Base-by-base conservation (phyloP, 2,329 filamentous ascomycete genomes). In the Onygenales sp. region DNA sequence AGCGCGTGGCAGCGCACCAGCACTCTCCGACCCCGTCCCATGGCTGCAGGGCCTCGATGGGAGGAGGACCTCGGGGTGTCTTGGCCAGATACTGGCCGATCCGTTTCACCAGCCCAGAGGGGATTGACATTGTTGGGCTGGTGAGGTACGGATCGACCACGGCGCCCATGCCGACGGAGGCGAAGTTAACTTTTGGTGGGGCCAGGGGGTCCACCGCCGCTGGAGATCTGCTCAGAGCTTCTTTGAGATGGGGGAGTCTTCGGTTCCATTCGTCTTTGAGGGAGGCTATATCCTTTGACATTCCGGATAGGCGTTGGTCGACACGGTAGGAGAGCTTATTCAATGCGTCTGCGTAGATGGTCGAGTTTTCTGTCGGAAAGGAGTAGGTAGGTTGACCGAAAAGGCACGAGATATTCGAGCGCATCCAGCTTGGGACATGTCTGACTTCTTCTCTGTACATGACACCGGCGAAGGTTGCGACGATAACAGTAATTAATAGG, bases 11-110 rank as follows among this genome's bases (percentile, higher is more conserved):
- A 4, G 85, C 83, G 67, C 92, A 97, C 87, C 89, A 97, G 69
- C 89, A 94, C 57, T 97, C 87, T 17, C 87, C 88, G 36, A 85
- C 79, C 48, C 95, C 87, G 8, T 83, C 74, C 89, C 91, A 95
- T 3, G 75, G 70, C 1, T 70, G 65, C 2, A 95, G 75, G 0
- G 86, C 88, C 0, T 75, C 67, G n/a, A 72, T 62, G 0, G 78
- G 76, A 1, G 76, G 70, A 17, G 67, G 62, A 60, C 60, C 45
- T 50, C 51, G 61, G 51, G 60, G 52, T 13, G 53, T 13, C 17
- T 42, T 36, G 4, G 59, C 52, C 40, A 47, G n/a, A 42, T 55
- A 52, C 21, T 56, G 39, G 17, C 57, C 54, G 52, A 62, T 11
- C 54, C 61, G 52, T 45, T 61, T 53, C 4, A 61, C 21, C n/a